Conservation (phyloP, 2,329 filamentous ascomycete genomes). For the Fusarium sp. region DNA sequence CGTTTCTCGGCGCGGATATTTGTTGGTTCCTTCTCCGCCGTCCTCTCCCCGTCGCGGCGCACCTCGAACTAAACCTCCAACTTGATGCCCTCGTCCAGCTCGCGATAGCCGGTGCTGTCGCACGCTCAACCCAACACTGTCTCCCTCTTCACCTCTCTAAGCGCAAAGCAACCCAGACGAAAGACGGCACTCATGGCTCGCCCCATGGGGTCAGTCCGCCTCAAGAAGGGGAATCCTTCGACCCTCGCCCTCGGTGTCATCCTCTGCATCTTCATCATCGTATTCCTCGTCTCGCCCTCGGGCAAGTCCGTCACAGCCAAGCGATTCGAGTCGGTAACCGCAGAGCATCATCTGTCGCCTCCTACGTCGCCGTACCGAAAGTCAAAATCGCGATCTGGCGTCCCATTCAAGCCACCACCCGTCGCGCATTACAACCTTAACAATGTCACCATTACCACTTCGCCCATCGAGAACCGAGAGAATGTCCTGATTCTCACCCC, state of each 20-base stretch:
- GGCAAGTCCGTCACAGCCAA: conserved; percentile 61
- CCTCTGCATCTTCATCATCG: conserved; percentile 78
- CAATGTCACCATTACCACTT: conserved; percentile 84
- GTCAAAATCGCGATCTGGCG: conserved; percentile 49
- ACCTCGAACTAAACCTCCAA: conserved; percentile 23
- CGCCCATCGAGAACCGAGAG: conserved; percentile 83
- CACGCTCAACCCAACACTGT: conserved; percentile 7
- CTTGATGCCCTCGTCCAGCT: conserved; percentile 40
- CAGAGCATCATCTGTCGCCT: conserved; percentile 58
- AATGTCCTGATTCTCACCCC: conserved; percentile 92
- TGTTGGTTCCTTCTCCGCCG: conserved; percentile 3
- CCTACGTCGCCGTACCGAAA: conserved; percentile 59
- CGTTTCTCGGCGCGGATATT: conserved; percentile 1
- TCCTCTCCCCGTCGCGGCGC: conserved; percentile 21
- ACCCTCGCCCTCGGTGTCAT: conserved; percentile 78
- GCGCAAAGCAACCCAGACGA: conserved; percentile 14
- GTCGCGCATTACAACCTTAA: conserved; percentile 96
- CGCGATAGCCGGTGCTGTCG: conserved; percentile 39
- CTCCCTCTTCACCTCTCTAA: conserved; percentile 1
- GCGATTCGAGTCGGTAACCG: conserved; percentile 59
- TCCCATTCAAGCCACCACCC: conserved; percentile 72
- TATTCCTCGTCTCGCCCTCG: conserved; percentile 70
- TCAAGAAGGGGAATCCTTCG: conserved; percentile 83
- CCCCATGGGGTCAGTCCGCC: conserved; percentile 73
- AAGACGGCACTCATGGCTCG: conserved; percentile 60